These are phyloP conservation scores for Cyclostephanos invisitatus DNA, from an alignment of 108 stramenopile species.

Conservation along the genomic window DNA sequence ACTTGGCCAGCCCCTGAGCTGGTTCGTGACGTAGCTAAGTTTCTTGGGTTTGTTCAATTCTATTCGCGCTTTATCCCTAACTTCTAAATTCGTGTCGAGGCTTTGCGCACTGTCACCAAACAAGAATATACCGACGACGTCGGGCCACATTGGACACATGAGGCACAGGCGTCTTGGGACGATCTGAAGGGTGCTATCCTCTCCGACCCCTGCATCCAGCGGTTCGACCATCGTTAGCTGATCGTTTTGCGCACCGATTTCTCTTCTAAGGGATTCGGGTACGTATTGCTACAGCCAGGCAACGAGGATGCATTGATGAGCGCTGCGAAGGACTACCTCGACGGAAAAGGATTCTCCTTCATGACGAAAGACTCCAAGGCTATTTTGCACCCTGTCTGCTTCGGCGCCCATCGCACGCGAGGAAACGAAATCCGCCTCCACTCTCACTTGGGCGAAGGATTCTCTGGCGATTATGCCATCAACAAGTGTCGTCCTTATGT, in stretches of 20 bases:
- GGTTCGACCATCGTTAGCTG: not conserved
- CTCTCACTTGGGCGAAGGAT: not conserved
- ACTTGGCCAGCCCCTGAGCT: not conserved
- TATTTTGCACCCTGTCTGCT: conserved; percentile 6
- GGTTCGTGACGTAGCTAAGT: conserved; percentile 17
- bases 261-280: conserved; percentile 9
- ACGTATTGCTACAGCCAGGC: conserved; percentile 6
- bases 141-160: not conserved
- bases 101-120: not conserved
- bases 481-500: not conserved
- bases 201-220: conserved; percentile 11
- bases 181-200: conserved; percentile 12
- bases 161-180: not conserved
- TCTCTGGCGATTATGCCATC: not conserved
- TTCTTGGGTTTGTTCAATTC: conserved; percentile 13
- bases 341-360: conserved; percentile 9
- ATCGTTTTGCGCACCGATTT: conserved; percentile 19
- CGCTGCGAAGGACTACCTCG: conserved; percentile 5
- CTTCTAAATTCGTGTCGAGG: conserved; percentile 9
- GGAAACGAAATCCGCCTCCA: not conserved
- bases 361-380: not conserved
- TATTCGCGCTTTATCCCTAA: conserved; percentile 12
- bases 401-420: not conserved
- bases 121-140: not conserved
- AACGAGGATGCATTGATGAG: conserved; percentile 4